A percentile compares a stretch with the other conserved stretches of the same genome.
Conservation (phyloP, 331 rosid genomes). For the Stylosanthes scabra region DNA sequence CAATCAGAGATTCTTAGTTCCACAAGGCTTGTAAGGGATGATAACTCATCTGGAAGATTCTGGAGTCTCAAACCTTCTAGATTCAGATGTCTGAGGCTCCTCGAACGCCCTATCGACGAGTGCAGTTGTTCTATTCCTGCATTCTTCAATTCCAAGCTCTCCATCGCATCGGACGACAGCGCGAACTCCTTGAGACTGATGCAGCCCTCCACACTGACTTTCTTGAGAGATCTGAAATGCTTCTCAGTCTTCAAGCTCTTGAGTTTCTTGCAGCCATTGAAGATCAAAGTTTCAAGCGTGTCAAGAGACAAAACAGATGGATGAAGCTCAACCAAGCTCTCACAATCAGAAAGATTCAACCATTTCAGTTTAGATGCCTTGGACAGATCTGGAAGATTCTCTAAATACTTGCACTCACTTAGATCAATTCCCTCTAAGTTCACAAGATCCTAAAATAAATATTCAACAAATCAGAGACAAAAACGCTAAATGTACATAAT, state of each 20-base stretch:
- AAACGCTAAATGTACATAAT: neutral
- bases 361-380: constrained; percentile 18
- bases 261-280: neutral
- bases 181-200: constrained; percentile 10
- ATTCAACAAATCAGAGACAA: too few species aligned
- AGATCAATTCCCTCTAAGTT: constrained; percentile 32
- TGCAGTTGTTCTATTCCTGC: constrained; percentile 1
- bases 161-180: neutral
- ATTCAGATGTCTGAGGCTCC: neutral
- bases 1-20: neutral
- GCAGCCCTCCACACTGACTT: neutral
- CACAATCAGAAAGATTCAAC: constrained; percentile 18
- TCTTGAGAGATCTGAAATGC: constrained; percentile 2
- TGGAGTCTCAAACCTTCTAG: neutral
- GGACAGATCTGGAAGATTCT: constrained; percentile 23
- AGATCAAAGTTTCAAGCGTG: neutral
- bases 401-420: constrained; percentile 15
- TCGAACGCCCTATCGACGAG: neutral
- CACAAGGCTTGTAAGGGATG: neutral
- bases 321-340: neutral
- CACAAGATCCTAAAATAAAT: constrained; percentile 26
- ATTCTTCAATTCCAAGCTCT: neutral
- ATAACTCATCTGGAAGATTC: neutral
- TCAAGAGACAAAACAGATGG: constrained; percentile 18
- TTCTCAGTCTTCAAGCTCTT: neutral